A percentile compares a stretch with the other conserved stretches of the same genome.
Conservation (phyloP, 1,284 basidiomycete genomes). For the Pisolithus thermaeus region DNA sequence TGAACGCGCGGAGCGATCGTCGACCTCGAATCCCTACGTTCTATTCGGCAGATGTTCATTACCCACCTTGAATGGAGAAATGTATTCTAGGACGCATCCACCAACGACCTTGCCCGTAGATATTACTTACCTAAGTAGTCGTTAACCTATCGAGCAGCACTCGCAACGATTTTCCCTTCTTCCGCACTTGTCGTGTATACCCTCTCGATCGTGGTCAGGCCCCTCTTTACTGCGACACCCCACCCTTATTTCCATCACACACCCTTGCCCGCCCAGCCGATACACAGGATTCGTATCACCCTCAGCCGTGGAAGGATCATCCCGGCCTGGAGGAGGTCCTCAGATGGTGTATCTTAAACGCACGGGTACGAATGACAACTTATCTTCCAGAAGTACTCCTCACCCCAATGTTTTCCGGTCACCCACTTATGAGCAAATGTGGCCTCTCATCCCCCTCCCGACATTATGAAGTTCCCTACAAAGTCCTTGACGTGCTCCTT, state of each 20-base stretch:
- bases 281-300: slow-evolving; percentile 63
- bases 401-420: slow-evolving; percentile 31
- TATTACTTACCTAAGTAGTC: slow-evolving; percentile 57
- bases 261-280: slow-evolving; percentile 53
- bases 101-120: slow-evolving; percentile 82
- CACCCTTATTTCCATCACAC: slow-evolving; percentile 62
- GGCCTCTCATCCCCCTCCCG: slow-evolving; percentile 74
- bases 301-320: slow-evolving; percentile 63
- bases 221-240: slow-evolving; percentile 54
- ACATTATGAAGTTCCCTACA: slow-evolving; percentile 64
- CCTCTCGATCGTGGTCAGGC: slow-evolving; percentile 49
- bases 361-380: slow-evolving; percentile 39
- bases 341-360: slow-evolving; percentile 58
- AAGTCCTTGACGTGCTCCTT: slow-evolving; percentile 56
- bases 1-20: slow-evolving; percentile 90
- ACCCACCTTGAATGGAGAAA: neutral
- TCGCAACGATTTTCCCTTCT: slow-evolving; percentile 27
- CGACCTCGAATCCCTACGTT: slow-evolving; percentile 71
- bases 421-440: slow-evolving; percentile 56
- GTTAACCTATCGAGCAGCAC: slow-evolving; percentile 35
- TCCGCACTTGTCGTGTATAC: slow-evolving; percentile 29
- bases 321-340: slow-evolving; percentile 52
- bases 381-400: neutral
- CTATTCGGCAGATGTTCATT: neutral
- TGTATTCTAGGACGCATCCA: slow-evolving; percentile 53